Evolutionary conservation across 2,329 filamentous ascomycete genomes (phyloP).

Genomic region (Calonectria hongkongensis): DNA sequence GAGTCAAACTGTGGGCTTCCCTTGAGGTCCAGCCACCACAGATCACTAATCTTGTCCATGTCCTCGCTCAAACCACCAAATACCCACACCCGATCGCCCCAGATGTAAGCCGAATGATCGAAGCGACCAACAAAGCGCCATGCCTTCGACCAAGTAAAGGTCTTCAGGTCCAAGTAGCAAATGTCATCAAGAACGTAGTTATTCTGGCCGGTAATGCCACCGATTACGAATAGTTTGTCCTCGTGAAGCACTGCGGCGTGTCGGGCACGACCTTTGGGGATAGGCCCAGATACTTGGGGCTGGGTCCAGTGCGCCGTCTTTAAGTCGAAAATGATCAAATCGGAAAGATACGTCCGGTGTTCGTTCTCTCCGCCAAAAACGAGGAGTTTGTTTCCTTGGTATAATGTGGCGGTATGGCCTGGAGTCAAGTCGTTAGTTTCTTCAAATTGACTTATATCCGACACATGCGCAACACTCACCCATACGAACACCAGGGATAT

Average conservation of each 20-base stretch:
- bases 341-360: constrained; percentile 94
- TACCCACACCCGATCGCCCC: constrained; percentile 94
- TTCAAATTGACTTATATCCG: constrained; percentile 7
- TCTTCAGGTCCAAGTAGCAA: constrained; percentile 96
- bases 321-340: constrained; percentile 96
- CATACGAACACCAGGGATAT: constrained; percentile 98
- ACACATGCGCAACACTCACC: constrained; percentile 73
- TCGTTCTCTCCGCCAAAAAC: constrained; percentile 99
- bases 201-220: constrained; percentile 95
- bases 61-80: constrained; percentile 96
- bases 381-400: constrained; percentile 94
- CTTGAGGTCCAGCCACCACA: constrained; percentile 98
- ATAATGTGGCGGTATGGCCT: constrained; percentile 96
- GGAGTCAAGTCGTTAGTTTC: constrained; percentile 34
- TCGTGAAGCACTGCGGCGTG: constrained; percentile 97
- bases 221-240: constrained; percentile 96
- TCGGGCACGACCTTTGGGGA: constrained; percentile 91
- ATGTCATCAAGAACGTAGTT: constrained; percentile 96
- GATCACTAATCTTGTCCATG: constrained; percentile 96
- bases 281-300: constrained; percentile 87
- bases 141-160: constrained; percentile 96
- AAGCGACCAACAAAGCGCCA: constrained; percentile 98
- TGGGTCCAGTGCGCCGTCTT: constrained; percentile 97
- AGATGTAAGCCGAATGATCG: constrained; percentile 96
- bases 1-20: constrained; percentile 90